Evolutionary conservation across 306 rosid species (phyloP), one percentile per base, ranked within the genome.

Genomic region (Myrica gale): DNA sequence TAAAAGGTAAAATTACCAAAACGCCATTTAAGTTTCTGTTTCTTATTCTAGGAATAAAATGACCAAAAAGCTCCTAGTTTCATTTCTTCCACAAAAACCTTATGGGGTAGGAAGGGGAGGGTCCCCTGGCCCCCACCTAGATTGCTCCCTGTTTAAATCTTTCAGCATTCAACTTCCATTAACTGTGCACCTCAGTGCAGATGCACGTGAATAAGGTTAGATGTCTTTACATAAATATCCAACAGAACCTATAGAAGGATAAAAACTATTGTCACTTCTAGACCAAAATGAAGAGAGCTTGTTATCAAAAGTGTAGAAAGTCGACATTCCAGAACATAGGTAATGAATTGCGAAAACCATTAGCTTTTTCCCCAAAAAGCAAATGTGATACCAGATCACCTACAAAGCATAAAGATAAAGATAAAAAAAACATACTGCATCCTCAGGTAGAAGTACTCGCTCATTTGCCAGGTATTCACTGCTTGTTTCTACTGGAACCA

Each of bases 401-500:
- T 54, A 16, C 9, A 68, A 43, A 17, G 45, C 2, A 7, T 10
- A 26, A 5, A 52, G 19, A 62, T 1, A 57, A 45, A 75, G 69
- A 77, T 19, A 62, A 71, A 68, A 78, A 74, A 48, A 67, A 77
- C 87, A 85, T 90, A 96, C 99, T 83, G 99, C 92, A 75, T 96
- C 99, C 85, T 96, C 98, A 0, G 89, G 85, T 74, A 90, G 79
- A 62, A 96, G 96, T 17, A 82, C 42, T 7, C 87, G 89, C 71
- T 89, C 97, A 52, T 84, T 82, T 57, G 87, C 90, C 78, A 85
- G 80, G 91, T 92, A 84, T 57, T 77, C 79, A 53, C 96, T 89
- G 84, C 79, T 80, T 13, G 92, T 72, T 82, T 88, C 97, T 5
- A 78, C 20, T 12, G 99, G 99, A 86, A 92, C 81, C 99, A 92